Evolutionary conservation across 2,329 filamentous ascomycete species (phyloP).

Genomic region (Exophiala spinifera): DNA sequence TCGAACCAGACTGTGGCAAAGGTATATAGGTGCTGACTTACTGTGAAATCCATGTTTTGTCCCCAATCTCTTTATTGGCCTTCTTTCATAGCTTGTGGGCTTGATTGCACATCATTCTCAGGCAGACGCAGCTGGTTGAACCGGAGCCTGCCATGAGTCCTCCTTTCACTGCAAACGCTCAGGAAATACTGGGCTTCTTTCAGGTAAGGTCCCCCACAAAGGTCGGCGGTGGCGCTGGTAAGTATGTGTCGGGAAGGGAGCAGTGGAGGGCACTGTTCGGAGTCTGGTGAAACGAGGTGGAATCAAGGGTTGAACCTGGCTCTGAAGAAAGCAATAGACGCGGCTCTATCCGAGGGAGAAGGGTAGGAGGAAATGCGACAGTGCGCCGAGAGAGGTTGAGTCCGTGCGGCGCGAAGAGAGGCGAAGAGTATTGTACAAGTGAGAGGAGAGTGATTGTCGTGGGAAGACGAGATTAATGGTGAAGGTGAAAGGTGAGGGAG

Average conservation of each 20-base stretch:
- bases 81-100: not conserved
- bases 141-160: conserved; percentile 12
- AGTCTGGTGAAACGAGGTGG: not conserved
- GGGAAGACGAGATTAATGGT: not conserved
- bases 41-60: conserved; percentile 23
- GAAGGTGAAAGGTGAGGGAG: not conserved
- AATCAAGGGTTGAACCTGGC: not conserved
- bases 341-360: not conserved
- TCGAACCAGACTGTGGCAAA: not conserved
- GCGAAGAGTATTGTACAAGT: too few relatives aligned
- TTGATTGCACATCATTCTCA: conserved; percentile 12
- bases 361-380: not conserved
- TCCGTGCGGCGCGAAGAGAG: not conserved
- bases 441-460: conserved; percentile 1
- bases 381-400: not conserved
- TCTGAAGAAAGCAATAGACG: not conserved
- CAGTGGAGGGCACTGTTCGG: not conserved
- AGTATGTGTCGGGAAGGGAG: not conserved
- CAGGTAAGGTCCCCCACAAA: not conserved
- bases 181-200: not conserved
- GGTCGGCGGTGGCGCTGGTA: not conserved
- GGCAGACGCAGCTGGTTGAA: conserved; percentile 10
- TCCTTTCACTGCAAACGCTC: not conserved
- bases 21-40: conserved; percentile 6
- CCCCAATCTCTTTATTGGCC: not conserved